A percentile compares a stretch with the other conserved stretches of the same genome.
Evolutionary conservation across 2,329 filamentous ascomycete genomes (phyloP).

Genomic region (Pseudocercospora cruenta): DNA sequence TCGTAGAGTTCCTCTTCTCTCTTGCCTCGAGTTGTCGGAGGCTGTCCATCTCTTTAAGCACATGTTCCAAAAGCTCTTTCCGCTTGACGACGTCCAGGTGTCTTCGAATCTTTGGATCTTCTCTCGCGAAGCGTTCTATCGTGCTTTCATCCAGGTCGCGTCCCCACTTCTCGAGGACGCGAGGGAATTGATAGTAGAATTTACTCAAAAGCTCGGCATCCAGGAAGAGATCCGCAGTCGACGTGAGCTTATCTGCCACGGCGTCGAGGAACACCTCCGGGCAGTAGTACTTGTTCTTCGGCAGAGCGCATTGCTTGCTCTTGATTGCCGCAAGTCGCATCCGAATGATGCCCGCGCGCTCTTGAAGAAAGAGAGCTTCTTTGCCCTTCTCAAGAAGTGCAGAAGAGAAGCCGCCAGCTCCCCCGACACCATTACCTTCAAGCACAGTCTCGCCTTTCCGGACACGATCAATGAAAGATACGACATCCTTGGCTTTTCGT

Average conservation of each 20-base stretch:
- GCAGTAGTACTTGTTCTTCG: constrained; percentile 93
- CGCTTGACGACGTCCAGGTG: constrained; percentile 90
- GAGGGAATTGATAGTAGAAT: constrained; percentile 95
- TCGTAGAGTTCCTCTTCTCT: constrained; percentile 59
- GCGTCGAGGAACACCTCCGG: constrained; percentile 98
- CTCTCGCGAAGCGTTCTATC: constrained; percentile 86
- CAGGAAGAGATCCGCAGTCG: constrained; percentile 93
- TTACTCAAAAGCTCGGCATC: constrained; percentile 96
- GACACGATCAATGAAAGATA: constrained; percentile 87
- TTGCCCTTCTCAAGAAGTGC: constrained; percentile 78
- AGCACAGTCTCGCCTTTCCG: constrained; percentile 81
- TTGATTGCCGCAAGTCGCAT: constrained; percentile 87
- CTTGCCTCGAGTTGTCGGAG: constrained; percentile 80
- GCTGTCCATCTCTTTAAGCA: constrained; percentile 93
- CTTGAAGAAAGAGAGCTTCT: constrained; percentile 90
- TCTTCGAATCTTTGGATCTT: constrained; percentile 85
- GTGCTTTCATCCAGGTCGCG: constrained; percentile 71
- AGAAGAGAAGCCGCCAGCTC: constrained; percentile 91
- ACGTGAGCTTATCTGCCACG: constrained; percentile 90
- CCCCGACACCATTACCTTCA: constrained; percentile 77
- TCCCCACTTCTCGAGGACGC: constrained; percentile 84
- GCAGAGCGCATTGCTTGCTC: constrained; percentile 81
- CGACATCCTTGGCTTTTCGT: constrained; percentile 85
- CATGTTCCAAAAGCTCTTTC: constrained; percentile 90
- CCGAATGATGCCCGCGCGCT: constrained; percentile 85